Conservation (phyloP, 257 asterid species). For the Solanum virginianum region DNA sequence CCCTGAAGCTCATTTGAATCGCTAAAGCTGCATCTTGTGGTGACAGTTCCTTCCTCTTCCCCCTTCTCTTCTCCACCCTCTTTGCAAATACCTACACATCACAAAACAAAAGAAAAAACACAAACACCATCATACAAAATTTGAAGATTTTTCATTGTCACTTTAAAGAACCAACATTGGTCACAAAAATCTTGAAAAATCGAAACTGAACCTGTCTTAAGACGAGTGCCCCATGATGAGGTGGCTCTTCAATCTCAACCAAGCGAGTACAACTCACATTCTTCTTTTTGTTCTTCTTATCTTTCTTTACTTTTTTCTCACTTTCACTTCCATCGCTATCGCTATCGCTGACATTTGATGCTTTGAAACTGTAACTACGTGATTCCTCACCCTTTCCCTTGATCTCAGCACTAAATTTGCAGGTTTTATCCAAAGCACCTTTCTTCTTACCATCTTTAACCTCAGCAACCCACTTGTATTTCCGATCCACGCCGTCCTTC, state of each 20-base stretch:
- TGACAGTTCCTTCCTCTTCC: conserved; percentile 65
- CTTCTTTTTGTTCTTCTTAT: conserved; percentile 25
- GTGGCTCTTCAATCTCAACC: conserved; percentile 53
- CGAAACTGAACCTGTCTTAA: conserved; percentile 49
- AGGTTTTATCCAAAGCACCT: conserved; percentile 28
- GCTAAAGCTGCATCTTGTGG: conserved; percentile 56
- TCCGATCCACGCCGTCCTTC: conserved; percentile 41
- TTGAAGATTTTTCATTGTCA: not conserved
- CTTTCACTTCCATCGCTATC: conserved; percentile 20
- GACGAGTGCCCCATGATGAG: conserved; percentile 55
- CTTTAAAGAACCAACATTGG: not conserved
- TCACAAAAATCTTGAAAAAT: not conserved
- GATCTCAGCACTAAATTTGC: conserved; percentile 62
- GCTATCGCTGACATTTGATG: conserved; percentile 10
- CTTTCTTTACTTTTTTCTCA: conserved; percentile 26
- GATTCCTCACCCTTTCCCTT: conserved; percentile 46
- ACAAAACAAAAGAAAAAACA: not conserved
- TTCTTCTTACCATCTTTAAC: conserved; percentile 50
- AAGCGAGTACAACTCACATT: conserved; percentile 20
- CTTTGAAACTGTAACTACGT: conserved; percentile 46
- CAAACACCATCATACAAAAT: not conserved
- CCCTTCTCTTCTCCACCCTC: conserved; percentile 58
- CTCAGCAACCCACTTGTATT: conserved; percentile 69
- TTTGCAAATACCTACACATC: conserved; percentile 52
- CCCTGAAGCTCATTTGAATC: conserved; percentile 68